These are phyloP conservation scores for Hypericum perforatum DNA, from an alignment of 345 rosid genomes.

Conservation along the genomic window DNA sequence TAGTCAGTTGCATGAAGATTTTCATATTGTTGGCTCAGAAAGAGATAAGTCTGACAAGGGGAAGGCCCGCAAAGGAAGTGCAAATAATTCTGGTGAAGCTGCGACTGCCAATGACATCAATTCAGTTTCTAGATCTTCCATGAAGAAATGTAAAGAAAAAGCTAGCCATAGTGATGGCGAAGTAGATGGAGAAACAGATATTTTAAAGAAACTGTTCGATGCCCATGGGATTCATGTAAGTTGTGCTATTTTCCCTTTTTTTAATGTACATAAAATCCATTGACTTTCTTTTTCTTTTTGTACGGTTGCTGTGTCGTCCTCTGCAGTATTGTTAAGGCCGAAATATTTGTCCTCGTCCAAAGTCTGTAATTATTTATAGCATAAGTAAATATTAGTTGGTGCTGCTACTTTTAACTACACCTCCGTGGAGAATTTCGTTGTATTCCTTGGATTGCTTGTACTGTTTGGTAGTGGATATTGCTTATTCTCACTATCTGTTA, in stretches of 20 bases:
- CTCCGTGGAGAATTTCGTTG: background rate
- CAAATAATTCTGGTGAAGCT: slow-evolving; percentile 20
- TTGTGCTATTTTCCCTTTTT: background rate
- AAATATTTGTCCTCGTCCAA: too few species aligned
- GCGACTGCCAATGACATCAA: slow-evolving; percentile 15
- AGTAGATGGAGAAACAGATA: slow-evolving; percentile 62
- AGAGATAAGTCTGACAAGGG: slow-evolving; percentile 21
- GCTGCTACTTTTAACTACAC: too few species aligned
- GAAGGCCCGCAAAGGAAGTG: slow-evolving; percentile 16
- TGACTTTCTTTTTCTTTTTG: too few species aligned
- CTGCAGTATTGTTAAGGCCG: too few species aligned
- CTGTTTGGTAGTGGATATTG: background rate
- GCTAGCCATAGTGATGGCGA: slow-evolving; percentile 31
- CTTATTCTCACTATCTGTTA: background rate
- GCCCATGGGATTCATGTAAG: slow-evolving; percentile 89
- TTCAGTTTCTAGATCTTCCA: slow-evolving; percentile 24
- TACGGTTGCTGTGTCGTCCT: too few species aligned
- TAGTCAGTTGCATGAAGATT: slow-evolving; percentile 68
- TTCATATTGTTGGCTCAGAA: slow-evolving; percentile 50
- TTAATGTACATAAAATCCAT: too few species aligned
- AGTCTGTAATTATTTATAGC: too few species aligned
- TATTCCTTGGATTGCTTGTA: background rate
- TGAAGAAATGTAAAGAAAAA: slow-evolving; percentile 39
- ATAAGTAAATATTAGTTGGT: too few species aligned
- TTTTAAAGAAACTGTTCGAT: slow-evolving; percentile 70